Conservation (phyloP, 768 basidiomycete species). For the Hypholoma fasciculare region DNA sequence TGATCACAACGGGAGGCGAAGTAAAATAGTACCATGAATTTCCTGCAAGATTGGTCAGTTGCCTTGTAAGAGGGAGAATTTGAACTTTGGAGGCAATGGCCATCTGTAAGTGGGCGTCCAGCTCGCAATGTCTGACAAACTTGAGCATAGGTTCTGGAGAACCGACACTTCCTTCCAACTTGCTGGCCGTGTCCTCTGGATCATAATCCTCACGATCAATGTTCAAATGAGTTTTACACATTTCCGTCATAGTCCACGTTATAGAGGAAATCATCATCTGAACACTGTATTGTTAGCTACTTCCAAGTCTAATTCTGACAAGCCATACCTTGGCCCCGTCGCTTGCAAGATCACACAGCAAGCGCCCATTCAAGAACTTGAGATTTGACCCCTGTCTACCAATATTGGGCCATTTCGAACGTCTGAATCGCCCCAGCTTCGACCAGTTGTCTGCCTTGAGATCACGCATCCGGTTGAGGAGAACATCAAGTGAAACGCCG, state of each 20-base stretch:
- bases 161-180: constrained; percentile 82
- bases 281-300: not conserved
- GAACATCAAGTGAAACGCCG: constrained; percentile 85
- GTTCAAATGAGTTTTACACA: constrained; percentile 90
- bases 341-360: constrained; percentile 91
- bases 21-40: constrained; percentile 79
- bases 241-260: constrained; percentile 97
- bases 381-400: constrained; percentile 84
- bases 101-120: constrained; percentile 97
- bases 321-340: constrained; percentile 84
- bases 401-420: constrained; percentile 79
- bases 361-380: constrained; percentile 77
- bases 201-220: constrained; percentile 92
- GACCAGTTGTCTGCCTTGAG: constrained; percentile 94
- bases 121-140: constrained; percentile 91
- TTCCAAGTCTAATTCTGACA: not conserved
- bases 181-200: constrained; percentile 89
- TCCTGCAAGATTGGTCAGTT: constrained; percentile 93
- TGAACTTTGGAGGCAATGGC: constrained; percentile 94
- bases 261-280: constrained; percentile 97
- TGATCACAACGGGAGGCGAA: not conserved
- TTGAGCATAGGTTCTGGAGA: constrained; percentile 78
- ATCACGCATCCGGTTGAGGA: constrained; percentile 89
- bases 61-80: constrained; percentile 87
- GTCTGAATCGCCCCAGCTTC: constrained; percentile 85